phyloP scores from a whole-genome alignment of 164 flowering plant genomes.

The Piper betle region DNA sequence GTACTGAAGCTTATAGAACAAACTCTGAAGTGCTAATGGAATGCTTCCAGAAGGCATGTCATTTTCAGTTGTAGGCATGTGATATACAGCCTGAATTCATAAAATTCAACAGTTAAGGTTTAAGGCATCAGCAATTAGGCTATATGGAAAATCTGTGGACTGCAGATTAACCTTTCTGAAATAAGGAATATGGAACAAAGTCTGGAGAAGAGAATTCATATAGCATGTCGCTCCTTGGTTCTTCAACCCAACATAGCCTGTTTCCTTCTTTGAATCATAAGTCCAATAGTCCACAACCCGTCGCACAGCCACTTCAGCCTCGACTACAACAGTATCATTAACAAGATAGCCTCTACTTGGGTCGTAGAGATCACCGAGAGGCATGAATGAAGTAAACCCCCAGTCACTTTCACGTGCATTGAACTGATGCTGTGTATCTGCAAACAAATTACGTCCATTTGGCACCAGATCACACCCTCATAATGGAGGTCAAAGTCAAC shows the following conservation, averaged over 20 bases:
- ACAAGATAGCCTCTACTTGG: slow-evolving; percentile 61
- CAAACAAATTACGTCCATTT: not conserved
- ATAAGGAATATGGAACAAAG: slow-evolving; percentile 81
- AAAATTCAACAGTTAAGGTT: too few species aligned
- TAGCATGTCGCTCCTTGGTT: slow-evolving; percentile 98
- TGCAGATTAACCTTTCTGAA: slow-evolving; percentile 56
- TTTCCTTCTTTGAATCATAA: slow-evolving; percentile 90
- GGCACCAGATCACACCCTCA: too few species aligned
- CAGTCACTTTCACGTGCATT: slow-evolving; percentile 83
- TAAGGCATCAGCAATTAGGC: not conserved
- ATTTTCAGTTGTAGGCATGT: slow-evolving; percentile 94
- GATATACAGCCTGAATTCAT: slow-evolving; percentile 77
- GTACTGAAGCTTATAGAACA: slow-evolving; percentile 88
- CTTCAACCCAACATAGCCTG: slow-evolving; percentile 89
- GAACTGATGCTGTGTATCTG: slow-evolving; percentile 88
- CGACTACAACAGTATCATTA: slow-evolving; percentile 54
- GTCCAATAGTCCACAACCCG: slow-evolving; percentile 66
- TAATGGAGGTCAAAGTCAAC: too few species aligned
- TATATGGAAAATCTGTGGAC: not conserved
- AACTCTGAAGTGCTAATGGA: slow-evolving; percentile 84
- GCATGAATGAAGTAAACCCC: slow-evolving; percentile 96
- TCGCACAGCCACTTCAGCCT: slow-evolving; percentile 81
- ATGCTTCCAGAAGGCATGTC: slow-evolving; percentile 87
- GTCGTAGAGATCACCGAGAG: slow-evolving; percentile 73
- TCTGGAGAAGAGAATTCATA: slow-evolving; percentile 90